Base-by-base conservation (phyloP, 306 rosid species). In the Crataegus laevigata region DNA sequence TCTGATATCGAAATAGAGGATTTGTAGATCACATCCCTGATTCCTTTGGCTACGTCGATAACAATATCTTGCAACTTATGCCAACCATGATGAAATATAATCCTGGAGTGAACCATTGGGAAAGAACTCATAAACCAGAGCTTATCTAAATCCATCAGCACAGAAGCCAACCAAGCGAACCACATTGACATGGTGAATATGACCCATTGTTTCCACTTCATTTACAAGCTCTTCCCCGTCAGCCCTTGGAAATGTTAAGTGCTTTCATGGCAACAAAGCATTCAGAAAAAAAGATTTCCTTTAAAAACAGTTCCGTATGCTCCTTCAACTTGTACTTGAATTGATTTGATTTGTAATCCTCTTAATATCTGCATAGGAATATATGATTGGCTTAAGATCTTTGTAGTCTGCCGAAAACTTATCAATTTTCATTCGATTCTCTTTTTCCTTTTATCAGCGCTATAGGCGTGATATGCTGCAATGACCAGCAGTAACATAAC, bases 1-100 rank as follows among this genome's bases (percentile, higher is more conserved):
- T 26, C 81, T 84, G 73, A 81, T 81, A 29, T 81, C 82, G 25
- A 80, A 84, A 63, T 81, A 85, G 36, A 84, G 76, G 22, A 84
- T 84, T 11, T 74, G 65, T 9, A 78, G 78, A 18, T 78, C 78
- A 29, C 62, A 57, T 3, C 87, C 85, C n/a, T 77, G 73, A 59
- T 80, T 66, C 85, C 87, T 51, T 75, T 81, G 0, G 85, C 85
- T 28, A 84, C 66, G 17, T 83, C 83, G 5, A 78, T 26, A 66
- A 78, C 81, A 64, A 81, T 81, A 19, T 61, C 78, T 0, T 81
- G 79, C 47, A 84, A 3, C 72, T 32, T 77, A 12, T 80, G 52
- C 87, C 36, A 80, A 71, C n/a, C n/a, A n/a, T n/a, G n/a, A n/a
- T n/a, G n/a, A n/a, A n/a, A n/a, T n/a, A n/a, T n/a, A n/a, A n/a